Evolutionary conservation across 1,284 basidiomycete species (phyloP).

Genomic region (Leucoagaricus sp.): DNA sequence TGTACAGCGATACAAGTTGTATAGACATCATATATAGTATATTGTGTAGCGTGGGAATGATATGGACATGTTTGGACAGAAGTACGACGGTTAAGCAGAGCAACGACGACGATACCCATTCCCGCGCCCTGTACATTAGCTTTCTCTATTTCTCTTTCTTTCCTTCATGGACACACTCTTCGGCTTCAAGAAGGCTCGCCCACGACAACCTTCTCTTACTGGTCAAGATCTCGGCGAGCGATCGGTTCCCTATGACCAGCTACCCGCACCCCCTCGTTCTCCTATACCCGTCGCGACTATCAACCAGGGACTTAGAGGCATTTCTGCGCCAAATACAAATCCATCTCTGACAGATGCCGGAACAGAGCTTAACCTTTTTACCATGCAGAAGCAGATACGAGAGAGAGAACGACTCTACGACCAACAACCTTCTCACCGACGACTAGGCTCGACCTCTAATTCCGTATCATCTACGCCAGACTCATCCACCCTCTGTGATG

Average conservation of each 20-base stretch:
- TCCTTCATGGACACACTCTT: slow-evolving; percentile 53
- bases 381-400: slow-evolving; percentile 45
- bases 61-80: neutral
- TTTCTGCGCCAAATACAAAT: slow-evolving; percentile 80
- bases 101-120: slow-evolving; percentile 8
- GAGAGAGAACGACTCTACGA: slow-evolving; percentile 58
- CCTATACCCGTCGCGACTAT: slow-evolving; percentile 59
- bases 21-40: neutral
- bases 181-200: slow-evolving; percentile 51
- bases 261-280: slow-evolving; percentile 56
- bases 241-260: slow-evolving; percentile 73
- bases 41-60: neutral
- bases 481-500: slow-evolving; percentile 59
- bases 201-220: slow-evolving; percentile 47
- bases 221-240: slow-evolving; percentile 52
- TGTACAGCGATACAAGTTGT: slow-evolving; percentile 1
- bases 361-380: slow-evolving; percentile 65
- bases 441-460: slow-evolving; percentile 49
- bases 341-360: slow-evolving; percentile 70
- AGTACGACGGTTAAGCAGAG: neutral
- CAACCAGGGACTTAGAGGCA: slow-evolving; percentile 60
- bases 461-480: slow-evolving; percentile 55
- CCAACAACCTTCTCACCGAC: slow-evolving; percentile 27
- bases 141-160: neutral
- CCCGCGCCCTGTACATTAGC: slow-evolving; percentile 17